These are phyloP conservation scores for Mortierella polycephala DNA, from an alignment of 371 early-diverging fungal species.

Conservation along the genomic window DNA sequence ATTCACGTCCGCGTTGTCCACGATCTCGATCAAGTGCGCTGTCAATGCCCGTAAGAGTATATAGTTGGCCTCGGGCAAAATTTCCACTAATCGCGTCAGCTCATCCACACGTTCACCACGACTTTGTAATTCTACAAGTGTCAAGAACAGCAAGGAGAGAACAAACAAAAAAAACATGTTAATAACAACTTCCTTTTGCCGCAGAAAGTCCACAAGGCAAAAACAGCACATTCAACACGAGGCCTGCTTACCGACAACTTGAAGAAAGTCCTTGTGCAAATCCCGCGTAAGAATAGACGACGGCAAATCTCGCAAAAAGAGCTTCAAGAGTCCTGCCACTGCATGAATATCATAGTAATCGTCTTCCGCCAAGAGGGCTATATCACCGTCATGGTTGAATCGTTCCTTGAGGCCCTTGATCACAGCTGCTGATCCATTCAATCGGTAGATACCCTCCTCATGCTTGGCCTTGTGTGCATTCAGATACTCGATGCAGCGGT, in stretches of 20 bases:
- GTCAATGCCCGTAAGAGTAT: slow-evolving; percentile 86
- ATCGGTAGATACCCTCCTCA: slow-evolving; percentile 97
- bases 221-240: background rate
- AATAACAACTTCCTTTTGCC: slow-evolving; percentile 9
- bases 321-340: slow-evolving; percentile 91
- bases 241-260: slow-evolving; percentile 67
- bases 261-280: slow-evolving; percentile 79
- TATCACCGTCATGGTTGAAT: slow-evolving; percentile 76
- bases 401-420: slow-evolving; percentile 77
- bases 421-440: slow-evolving; percentile 82
- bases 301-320: slow-evolving; percentile 91
- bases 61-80: slow-evolving; percentile 88
- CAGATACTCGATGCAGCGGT: slow-evolving; percentile 94
- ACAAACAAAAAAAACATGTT: background rate
- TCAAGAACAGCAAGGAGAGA: background rate
- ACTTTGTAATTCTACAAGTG: slow-evolving; percentile 73
- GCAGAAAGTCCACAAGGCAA: background rate
- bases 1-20: slow-evolving; percentile 83
- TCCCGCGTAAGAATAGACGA: slow-evolving; percentile 86
- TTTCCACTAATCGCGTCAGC: slow-evolving; percentile 80
- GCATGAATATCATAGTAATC: slow-evolving; percentile 91
- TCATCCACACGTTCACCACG: slow-evolving; percentile 78
- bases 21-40: slow-evolving; percentile 89
- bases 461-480: slow-evolving; percentile 80
- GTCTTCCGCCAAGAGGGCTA: slow-evolving; percentile 58